Base-by-base conservation (phyloP, 2,329 filamentous ascomycete genomes). In the Aspergillus amoenus region DNA sequence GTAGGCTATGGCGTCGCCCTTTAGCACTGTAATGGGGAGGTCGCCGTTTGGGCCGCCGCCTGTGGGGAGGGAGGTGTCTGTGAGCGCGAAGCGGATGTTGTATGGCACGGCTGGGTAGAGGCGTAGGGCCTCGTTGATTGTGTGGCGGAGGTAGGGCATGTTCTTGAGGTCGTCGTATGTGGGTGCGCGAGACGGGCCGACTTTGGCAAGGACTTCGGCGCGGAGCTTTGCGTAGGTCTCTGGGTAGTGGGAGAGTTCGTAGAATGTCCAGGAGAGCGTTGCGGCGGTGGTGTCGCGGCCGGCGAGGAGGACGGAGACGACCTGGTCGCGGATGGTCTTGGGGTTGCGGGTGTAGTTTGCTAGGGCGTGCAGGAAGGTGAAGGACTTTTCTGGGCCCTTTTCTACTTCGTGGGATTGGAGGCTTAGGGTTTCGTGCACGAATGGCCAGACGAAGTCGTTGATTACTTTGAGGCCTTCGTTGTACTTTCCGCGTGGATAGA, bases 401-500 rank as follows among this genome's bases (percentile, higher is more conserved):
- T 46, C 47, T 13, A 52, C 18, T 5, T 56, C 48, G 24, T 46
- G 18, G 12, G 27, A 30, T 15, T 41, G 46, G 22, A 55, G 27
- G 34, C 43, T 46, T 12, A 51, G 24, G 2, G 47, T 50, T 7
- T 27, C 39, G 18, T 56, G 46, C 32, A 56, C 46, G 30, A 56
- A 56, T 27, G 53, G 53, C 45, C 53, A 50, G 11, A 50, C 41
- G 21, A 51, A 56, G 45, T 48, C 53, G 9, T 56, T 56, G 40
- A 51, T 50, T 3, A 51, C 46, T 15, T 50, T 56, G 18, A 56
- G 21, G 4, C 47, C 54, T 30, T 46, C 17, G 17, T 56, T 39
- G 22, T 56, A 56, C 17, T 39, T 32, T 2, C 30, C 46, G 12
- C 45, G 53, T 18, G 45, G 39, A 43, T 55, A 55, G 11, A 55